phyloP scores from a whole-genome alignment of 2,329 filamentous ascomycete genomes.

The Hypoxylon rubiginosum region DNA sequence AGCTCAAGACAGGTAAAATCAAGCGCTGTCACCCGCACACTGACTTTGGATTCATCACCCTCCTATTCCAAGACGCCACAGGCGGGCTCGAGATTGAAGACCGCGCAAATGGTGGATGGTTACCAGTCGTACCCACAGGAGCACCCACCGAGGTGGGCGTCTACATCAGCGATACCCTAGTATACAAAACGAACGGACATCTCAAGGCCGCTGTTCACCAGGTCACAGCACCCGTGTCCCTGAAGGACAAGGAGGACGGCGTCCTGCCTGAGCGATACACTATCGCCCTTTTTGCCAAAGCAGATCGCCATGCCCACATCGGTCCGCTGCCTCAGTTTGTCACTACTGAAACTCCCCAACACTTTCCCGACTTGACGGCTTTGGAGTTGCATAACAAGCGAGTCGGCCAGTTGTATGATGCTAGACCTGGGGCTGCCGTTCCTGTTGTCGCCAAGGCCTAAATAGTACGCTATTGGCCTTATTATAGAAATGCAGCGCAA shows the following conservation, averaged over 20 bases:
- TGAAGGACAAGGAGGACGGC: not conserved
- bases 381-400: conserved; percentile 2
- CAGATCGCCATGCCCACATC: not conserved
- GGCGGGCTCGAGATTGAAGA: not conserved
- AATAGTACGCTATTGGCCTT: not conserved
- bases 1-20: not conserved
- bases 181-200: not conserved
- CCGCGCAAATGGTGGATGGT: not conserved
- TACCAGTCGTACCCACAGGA: not conserved
- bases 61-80: not conserved
- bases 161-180: not conserved
- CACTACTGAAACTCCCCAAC: not conserved
- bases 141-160: not conserved
- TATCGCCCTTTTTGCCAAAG: not conserved
- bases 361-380: not conserved
- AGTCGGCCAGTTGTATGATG: not conserved
- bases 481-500: not conserved
- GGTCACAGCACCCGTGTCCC: not conserved
- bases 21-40: not conserved
- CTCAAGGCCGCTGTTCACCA: not conserved
- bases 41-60: not conserved
- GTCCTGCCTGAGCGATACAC: not conserved
- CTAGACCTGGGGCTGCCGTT: not conserved
- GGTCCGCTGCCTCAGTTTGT: not conserved
- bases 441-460: not conserved